Conservation (phyloP, 1,284 basidiomycete genomes). For the Uromyces viciae-fabae region DNA sequence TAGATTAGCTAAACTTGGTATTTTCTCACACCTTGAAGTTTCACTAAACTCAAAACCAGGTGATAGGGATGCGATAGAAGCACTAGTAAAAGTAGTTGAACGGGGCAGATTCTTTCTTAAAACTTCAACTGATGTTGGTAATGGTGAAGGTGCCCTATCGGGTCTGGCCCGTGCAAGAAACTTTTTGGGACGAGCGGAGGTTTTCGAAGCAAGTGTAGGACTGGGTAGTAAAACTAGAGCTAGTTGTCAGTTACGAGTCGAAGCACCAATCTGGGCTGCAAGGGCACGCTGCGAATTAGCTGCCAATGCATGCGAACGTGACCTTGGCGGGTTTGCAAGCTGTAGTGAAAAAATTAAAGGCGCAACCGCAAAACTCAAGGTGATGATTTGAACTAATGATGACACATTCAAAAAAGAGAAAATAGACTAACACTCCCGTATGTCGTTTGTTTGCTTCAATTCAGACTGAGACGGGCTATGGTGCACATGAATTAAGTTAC, state of each 20-base stretch:
- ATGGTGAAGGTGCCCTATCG: slow-evolving; percentile 85
- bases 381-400: slow-evolving; percentile 54
- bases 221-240: slow-evolving; percentile 83
- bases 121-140: slow-evolving; percentile 86
- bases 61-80: slow-evolving; percentile 70
- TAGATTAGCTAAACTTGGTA: slow-evolving; percentile 66
- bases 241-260: slow-evolving; percentile 68
- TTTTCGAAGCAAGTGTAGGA: slow-evolving; percentile 74
- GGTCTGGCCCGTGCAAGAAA: slow-evolving; percentile 77
- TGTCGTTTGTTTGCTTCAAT: neutral
- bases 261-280: slow-evolving; percentile 60
- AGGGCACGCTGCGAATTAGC: slow-evolving; percentile 63
- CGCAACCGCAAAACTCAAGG: slow-evolving; percentile 65
- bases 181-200: slow-evolving; percentile 85
- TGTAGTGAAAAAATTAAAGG: slow-evolving; percentile 68
- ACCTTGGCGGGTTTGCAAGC: slow-evolving; percentile 68
- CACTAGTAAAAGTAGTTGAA: slow-evolving; percentile 75
- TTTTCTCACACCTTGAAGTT: slow-evolving; percentile 70
- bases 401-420: neutral
- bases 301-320: slow-evolving; percentile 65
- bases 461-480: slow-evolving; percentile 57
- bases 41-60: slow-evolving; percentile 68
- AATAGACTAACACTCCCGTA: neutral
- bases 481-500: slow-evolving; percentile 73
- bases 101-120: slow-evolving; percentile 74